phyloP scores from a whole-genome alignment of 352 stramenopile species.

The Globisporangium barbulae region DNA sequence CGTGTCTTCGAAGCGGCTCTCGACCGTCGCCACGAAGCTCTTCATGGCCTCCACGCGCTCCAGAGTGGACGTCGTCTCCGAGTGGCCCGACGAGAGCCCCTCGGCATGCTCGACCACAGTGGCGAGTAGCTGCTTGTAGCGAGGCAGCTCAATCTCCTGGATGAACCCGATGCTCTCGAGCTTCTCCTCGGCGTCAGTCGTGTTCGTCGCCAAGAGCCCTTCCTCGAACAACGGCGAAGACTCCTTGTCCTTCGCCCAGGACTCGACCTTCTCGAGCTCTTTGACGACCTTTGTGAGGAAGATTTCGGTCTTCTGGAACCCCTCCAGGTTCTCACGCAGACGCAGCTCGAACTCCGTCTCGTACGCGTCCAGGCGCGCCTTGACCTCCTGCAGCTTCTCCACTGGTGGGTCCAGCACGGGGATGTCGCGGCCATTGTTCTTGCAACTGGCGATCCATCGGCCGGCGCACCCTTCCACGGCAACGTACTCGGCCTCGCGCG shows the following conservation, averaged over 20 bases:
- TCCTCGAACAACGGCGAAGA: conserved; percentile 67
- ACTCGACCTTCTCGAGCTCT: conserved; percentile 80
- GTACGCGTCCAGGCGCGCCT: conserved; percentile 58
- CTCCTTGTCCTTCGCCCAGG: conserved; percentile 80
- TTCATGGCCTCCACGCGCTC: conserved; percentile 74
- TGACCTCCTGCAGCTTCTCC: conserved; percentile 78
- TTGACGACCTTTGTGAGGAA: conserved; percentile 84
- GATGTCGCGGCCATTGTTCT: conserved; percentile 81
- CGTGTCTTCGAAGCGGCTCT: conserved; percentile 59
- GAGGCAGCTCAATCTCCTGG: conserved; percentile 75
- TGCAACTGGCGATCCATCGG: conserved; percentile 83
- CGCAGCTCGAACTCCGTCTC: conserved; percentile 75
- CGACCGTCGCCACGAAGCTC: conserved; percentile 71
- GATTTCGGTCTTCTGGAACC: conserved; percentile 81
- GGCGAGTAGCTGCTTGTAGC: conserved; percentile 76
- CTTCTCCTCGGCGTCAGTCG: conserved; percentile 72
- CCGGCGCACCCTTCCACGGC: conserved; percentile 73
- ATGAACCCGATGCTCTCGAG: conserved; percentile 83
- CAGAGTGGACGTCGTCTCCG: conserved; percentile 62
- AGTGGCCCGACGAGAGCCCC: conserved; percentile 64
- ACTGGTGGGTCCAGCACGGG: conserved; percentile 68
- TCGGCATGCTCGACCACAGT: conserved; percentile 66
- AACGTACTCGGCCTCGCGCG: conserved; percentile 79
- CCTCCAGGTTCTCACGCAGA: conserved; percentile 69
- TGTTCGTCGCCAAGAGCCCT: conserved; percentile 46